Evolutionary conservation across 2,329 filamentous ascomycete species (phyloP).

Genomic region (Ceratocystis destructans): DNA sequence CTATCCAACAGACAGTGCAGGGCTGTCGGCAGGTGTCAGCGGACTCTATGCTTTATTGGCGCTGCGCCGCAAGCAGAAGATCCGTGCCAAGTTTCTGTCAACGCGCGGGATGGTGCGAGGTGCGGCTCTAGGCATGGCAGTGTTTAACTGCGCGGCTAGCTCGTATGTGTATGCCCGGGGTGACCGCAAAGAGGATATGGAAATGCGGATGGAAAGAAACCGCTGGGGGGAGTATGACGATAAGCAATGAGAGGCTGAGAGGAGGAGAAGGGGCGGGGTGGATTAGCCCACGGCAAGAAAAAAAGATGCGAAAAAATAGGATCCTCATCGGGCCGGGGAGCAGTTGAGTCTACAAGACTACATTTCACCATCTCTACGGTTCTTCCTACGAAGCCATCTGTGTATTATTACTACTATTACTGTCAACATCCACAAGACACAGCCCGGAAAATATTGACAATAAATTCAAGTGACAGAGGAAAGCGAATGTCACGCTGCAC

Average conservation of each 20-base stretch:
- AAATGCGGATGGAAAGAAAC: constrained; percentile 35
- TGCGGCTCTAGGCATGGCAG: constrained; percentile 36
- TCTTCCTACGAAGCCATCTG: too few species aligned
- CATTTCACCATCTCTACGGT: too few species aligned
- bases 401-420: too few species aligned
- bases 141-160: constrained; percentile 36
- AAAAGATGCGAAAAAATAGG: neutral
- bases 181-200: constrained; percentile 37
- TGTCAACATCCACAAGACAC: too few species aligned
- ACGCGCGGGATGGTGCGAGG: constrained; percentile 39
- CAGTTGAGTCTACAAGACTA: too few species aligned
- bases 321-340: neutral
- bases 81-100: constrained; percentile 31
- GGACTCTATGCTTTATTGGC: constrained; percentile 45
- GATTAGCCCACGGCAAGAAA: neutral
- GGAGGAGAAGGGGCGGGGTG: neutral
- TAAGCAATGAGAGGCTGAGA: constrained; percentile 9
- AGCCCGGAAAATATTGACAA: too few species aligned
- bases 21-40: constrained; percentile 42
- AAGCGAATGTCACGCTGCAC: too few species aligned
- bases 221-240: constrained; percentile 32
- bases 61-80: constrained; percentile 33
- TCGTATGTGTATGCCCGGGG: constrained; percentile 40
- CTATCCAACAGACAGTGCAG: constrained; percentile 43
- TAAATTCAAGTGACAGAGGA: too few species aligned